Evolutionary conservation across 176 grass and related monocot genomes (phyloP), one percentile per base, ranked within the genome.

Genomic region (Cymbopogon citratus): DNA sequence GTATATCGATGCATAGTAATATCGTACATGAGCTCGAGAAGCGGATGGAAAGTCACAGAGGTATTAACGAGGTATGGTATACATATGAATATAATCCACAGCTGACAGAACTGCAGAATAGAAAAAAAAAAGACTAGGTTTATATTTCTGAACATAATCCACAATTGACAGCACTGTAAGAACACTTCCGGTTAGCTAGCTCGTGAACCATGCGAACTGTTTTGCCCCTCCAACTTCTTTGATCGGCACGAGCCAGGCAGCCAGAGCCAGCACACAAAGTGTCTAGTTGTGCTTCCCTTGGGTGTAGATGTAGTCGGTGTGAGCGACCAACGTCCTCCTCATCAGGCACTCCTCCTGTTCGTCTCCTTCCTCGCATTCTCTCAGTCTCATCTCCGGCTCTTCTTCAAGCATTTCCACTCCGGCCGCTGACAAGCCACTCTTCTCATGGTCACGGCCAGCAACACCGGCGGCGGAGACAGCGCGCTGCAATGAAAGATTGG

Each of bases 251-350:
- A 11, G 38, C 8, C 38, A 40, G 36, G 36, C 36, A 38, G 36
- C 36, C 36, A 38, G 18, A 48, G 41, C 8, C 12, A 62, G 56
- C 24, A n/a, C 26, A 5, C 27, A 6, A 35, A 48, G 21, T 54
- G 9, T 12, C 60, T 91, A 91, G 82, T 91, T 85, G 73, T 91
- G 89, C 9, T 85, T 91, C 66, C 78, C 85, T 49, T 91, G 89
- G 66, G 89, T 91, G 82, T 91, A 91, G 73, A 91, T 91, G 85
- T 91, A 91, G 60, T 91, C 89, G 13, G 78, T 85, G 77, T 91
- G 89, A 78, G 85, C 89, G 40, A 81, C 73, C 43, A 91, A 67
- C 12, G 85, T 88, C 85, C 89, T 91, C 85, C 85, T 85, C 85
- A 74, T 85, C 19, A 91, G 61, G 44, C 89, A 85, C 78, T 91